These are phyloP conservation scores for Mortierella sp. DNA, from an alignment of 371 early-diverging fungal genomes.

Conservation along the genomic window DNA sequence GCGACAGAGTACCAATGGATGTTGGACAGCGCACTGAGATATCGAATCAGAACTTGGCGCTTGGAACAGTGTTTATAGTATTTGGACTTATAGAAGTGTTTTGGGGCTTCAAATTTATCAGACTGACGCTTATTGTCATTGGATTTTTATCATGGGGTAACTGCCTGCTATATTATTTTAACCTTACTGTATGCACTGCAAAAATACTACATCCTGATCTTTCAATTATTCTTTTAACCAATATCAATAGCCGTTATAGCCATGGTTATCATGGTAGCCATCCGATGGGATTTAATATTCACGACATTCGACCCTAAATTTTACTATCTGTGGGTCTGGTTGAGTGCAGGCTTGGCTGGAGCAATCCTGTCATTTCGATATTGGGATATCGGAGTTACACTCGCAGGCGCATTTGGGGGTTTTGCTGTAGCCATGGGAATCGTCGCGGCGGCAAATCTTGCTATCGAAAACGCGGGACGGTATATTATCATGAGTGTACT, in stretches of 20 bases:
- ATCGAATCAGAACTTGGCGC: conserved; percentile 29
- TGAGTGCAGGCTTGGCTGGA: conserved; percentile 30
- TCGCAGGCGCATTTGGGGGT: conserved; percentile 50
- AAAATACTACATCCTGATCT: too few relatives aligned
- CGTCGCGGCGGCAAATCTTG: conserved; percentile 44
- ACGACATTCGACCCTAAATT: conserved; percentile 33
- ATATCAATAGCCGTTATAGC: conserved; percentile 28
- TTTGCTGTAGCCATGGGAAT: conserved; percentile 53
- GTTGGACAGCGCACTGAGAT: conserved; percentile 33
- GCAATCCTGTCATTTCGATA: conserved; percentile 44
- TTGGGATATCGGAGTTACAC: conserved; percentile 54
- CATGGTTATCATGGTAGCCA: conserved; percentile 49
- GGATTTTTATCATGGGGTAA: conserved; percentile 57
- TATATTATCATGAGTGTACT: conserved; percentile 38
- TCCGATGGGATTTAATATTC: conserved; percentile 49
- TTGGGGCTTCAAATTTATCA: conserved; percentile 57
- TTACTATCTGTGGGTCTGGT: conserved; percentile 53
- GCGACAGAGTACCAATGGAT: conserved; percentile 10
- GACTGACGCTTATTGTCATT: conserved; percentile 47
- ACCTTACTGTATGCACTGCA: too few relatives aligned
- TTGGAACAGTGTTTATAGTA: conserved; percentile 41
- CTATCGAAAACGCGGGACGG: conserved; percentile 34
- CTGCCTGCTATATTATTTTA: background rate
- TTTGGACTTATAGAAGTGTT: conserved; percentile 52
- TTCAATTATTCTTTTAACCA: background rate